These are phyloP conservation scores for Psilocybe tampanensis DNA, from an alignment of 768 basidiomycete species.

Conservation along the genomic window DNA sequence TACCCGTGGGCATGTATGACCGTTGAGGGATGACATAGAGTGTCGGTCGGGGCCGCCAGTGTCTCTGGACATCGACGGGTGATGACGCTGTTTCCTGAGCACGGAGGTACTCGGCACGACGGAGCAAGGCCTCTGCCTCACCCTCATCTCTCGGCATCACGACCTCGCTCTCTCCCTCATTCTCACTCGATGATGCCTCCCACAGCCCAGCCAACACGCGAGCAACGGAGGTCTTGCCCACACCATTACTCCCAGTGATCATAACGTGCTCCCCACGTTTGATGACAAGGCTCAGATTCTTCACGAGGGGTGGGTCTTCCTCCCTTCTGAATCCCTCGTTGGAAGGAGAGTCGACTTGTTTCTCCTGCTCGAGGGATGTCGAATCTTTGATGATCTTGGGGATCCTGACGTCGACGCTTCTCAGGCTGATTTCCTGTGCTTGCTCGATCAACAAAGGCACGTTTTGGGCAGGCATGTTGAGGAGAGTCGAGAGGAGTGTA, in stretches of 20 bases:
- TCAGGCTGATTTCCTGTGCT: constrained; percentile 58
- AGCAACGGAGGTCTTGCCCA: constrained; percentile 89
- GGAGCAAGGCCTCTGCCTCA: constrained; percentile 22
- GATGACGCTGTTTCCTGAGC: background rate
- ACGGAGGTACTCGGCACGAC: constrained; percentile 1
- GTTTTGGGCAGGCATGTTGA: constrained; percentile 65
- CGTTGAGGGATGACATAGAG: constrained; percentile 92
- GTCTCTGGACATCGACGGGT: background rate
- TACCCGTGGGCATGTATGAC: constrained; percentile 89
- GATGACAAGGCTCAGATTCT: constrained; percentile 66
- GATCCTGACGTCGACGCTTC: constrained; percentile 71
- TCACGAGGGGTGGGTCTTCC: constrained; percentile 62
- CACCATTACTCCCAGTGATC: constrained; percentile 92
- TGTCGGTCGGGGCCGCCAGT: constrained; percentile 45
- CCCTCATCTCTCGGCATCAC: constrained; percentile 26
- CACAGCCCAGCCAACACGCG: constrained; percentile 90
- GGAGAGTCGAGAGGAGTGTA: constrained; percentile 82
- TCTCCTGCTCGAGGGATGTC: background rate
- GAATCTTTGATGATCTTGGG: constrained; percentile 33
- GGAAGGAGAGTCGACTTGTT: too few relatives aligned
- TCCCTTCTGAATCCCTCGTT: too few relatives aligned
- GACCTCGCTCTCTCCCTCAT: constrained; percentile 10
- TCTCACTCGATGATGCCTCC: constrained; percentile 52
- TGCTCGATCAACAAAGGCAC: constrained; percentile 32
- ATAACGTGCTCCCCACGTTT: constrained; percentile 81